phyloP scores from a whole-genome alignment of 345 rosid species.

The Brassica napus region Da-Ae NC_063444.1:6586501-6587000 shows the following conservation, averaged over 20 bases:
- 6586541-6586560: background rate
- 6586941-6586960: background rate
- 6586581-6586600: constrained; percentile 97
- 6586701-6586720: background rate
- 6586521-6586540: background rate
- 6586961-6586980: constrained; percentile 41
- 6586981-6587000: constrained; percentile 94
- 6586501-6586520: constrained; percentile 9
- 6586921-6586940: background rate
- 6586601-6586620: constrained; percentile 96
- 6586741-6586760: background rate
- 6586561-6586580: constrained; percentile 61
- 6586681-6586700: background rate
- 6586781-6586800: constrained; percentile 87
- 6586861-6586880: constrained; percentile 95
- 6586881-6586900: constrained; percentile 43
- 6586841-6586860: constrained; percentile 89
- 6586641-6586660: constrained; percentile 93
- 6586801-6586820: constrained; percentile 79
- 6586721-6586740: background rate
- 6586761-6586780: constrained; percentile 78
- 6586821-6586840: constrained; percentile 82
- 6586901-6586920: background rate
- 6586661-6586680: background rate
- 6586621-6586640: constrained; percentile 94